Conservation (phyloP, 2,329 filamentous ascomycete species). For the Stromatinia cepivora region DNA sequence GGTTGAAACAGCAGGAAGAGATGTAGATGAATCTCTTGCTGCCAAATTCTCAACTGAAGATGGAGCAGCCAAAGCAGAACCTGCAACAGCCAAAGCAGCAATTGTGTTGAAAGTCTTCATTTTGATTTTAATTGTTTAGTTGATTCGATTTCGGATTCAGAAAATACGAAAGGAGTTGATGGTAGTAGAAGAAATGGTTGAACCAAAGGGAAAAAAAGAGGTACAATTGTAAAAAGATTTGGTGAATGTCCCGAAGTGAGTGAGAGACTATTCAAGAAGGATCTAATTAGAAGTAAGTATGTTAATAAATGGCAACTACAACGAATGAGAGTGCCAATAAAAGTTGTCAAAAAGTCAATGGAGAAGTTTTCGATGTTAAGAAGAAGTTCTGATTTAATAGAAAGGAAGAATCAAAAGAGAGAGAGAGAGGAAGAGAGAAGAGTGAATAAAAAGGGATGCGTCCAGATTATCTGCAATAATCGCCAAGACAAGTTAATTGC, state of each 20-base stretch:
- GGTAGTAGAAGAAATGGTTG: slow-evolving; percentile 14
- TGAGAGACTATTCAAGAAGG: slow-evolving; percentile 31
- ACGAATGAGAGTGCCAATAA: slow-evolving; percentile 30
- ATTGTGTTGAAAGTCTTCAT: slow-evolving; percentile 39
- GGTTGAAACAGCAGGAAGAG: slow-evolving; percentile 36
- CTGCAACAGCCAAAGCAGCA: slow-evolving; percentile 36
- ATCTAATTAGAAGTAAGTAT: slow-evolving; percentile 28
- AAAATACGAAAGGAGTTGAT: slow-evolving; percentile 2
- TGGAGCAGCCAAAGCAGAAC: slow-evolving; percentile 31
- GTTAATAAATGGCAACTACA: slow-evolving; percentile 30
- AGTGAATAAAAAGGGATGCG: neutral
- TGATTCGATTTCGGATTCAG: neutral
- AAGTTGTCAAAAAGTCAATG: neutral
- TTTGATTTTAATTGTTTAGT: slow-evolving; percentile 19
- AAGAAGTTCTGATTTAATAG: slow-evolving; percentile 16
- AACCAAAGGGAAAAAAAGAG: slow-evolving; percentile 3
- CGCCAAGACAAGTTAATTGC: slow-evolving; percentile 5
- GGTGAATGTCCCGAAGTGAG: slow-evolving; percentile 31
- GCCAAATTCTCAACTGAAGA: slow-evolving; percentile 29
- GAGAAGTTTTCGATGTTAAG: slow-evolving; percentile 5
- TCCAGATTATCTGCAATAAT: neutral
- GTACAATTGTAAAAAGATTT: slow-evolving; percentile 10
- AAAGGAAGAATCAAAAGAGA: neutral
- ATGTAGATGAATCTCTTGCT: slow-evolving; percentile 29
- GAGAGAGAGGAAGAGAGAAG: neutral